A percentile compares a stretch with the other conserved stretches of the same genome.
These are phyloP conservation scores for Phytophthora brassicae DNA, from an alignment of 352 stramenopile species.

Conservation along the genomic window DNA sequence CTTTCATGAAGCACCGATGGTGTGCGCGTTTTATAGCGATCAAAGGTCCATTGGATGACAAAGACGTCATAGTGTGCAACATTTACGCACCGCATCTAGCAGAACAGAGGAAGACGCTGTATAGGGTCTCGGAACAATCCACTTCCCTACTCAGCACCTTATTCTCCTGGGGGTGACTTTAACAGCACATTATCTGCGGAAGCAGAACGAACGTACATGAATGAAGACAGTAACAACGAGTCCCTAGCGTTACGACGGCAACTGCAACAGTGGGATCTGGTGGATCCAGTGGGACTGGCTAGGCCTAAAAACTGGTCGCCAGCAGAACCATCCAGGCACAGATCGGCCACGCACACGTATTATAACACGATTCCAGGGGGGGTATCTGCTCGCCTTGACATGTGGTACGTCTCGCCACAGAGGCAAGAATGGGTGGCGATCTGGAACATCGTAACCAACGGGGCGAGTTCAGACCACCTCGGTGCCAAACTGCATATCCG, in stretches of 20 bases:
- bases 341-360: not conserved
- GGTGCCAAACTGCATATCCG: not conserved
- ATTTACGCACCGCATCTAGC: not conserved
- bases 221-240: not conserved
- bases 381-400: not conserved
- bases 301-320: not conserved
- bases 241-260: not conserved
- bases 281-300: not conserved
- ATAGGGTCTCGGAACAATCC: not conserved
- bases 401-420: slow-evolving; percentile 47
- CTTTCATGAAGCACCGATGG: not conserved
- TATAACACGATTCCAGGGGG: not conserved
- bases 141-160: not conserved
- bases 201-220: not conserved
- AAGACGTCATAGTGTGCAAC: not conserved
- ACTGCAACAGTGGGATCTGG: not conserved
- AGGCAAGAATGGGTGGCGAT: slow-evolving; percentile 41
- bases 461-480: not conserved
- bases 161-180: not conserved
- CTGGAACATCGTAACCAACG: slow-evolving; percentile 27
- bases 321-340: not conserved
- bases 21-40: not conserved
- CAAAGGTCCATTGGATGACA: not conserved
- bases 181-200: not conserved
- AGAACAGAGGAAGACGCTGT: not conserved